Conservation (phyloP, 2,329 filamentous ascomycete genomes). For the Neoscytalidium dimidiatum region DNA sequence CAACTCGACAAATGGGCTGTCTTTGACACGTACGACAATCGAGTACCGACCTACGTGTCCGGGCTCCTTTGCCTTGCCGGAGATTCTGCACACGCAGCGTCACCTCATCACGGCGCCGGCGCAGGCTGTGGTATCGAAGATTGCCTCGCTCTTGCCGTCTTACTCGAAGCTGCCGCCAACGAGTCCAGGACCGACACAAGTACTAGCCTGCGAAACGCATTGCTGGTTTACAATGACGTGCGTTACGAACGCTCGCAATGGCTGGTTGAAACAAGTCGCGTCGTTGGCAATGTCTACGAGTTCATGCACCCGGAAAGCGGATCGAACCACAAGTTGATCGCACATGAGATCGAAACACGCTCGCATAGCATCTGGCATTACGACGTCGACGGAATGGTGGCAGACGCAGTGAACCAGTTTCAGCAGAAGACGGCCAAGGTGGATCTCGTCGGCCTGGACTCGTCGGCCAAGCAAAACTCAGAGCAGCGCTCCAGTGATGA, state of each 20-base stretch:
- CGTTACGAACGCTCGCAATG: slow-evolving; percentile 21
- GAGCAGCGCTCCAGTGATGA: background rate
- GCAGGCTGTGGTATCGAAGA: slow-evolving; percentile 27
- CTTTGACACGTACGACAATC: slow-evolving; percentile 24
- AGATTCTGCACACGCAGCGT: slow-evolving; percentile 26
- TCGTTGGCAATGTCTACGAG: slow-evolving; percentile 23
- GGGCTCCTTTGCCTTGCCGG: slow-evolving; percentile 25
- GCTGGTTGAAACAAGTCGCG: slow-evolving; percentile 18
- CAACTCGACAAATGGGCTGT: slow-evolving; percentile 22
- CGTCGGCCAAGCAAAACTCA: background rate
- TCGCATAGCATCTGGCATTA: slow-evolving; percentile 24
- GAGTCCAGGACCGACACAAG: background rate
- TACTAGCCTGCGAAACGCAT: slow-evolving; percentile 8
- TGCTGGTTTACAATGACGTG: slow-evolving; percentile 22
- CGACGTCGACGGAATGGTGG: slow-evolving; percentile 22
- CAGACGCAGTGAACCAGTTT: background rate
- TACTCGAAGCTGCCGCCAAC: background rate
- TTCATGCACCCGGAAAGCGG: slow-evolving; percentile 18
- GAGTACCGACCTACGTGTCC: slow-evolving; percentile 20
- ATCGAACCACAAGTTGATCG: slow-evolving; percentile 14
- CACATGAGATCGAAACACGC: slow-evolving; percentile 16
- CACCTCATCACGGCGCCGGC: slow-evolving; percentile 26
- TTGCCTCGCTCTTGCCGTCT: background rate
- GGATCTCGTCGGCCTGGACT: too few species aligned
- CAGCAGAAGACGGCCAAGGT: background rate